A percentile compares a stretch with the other conserved stretches of the same genome.
These are phyloP conservation scores for Grammothele lineata DNA, from an alignment of 768 basidiomycete species.

Conservation along the genomic window DNA sequence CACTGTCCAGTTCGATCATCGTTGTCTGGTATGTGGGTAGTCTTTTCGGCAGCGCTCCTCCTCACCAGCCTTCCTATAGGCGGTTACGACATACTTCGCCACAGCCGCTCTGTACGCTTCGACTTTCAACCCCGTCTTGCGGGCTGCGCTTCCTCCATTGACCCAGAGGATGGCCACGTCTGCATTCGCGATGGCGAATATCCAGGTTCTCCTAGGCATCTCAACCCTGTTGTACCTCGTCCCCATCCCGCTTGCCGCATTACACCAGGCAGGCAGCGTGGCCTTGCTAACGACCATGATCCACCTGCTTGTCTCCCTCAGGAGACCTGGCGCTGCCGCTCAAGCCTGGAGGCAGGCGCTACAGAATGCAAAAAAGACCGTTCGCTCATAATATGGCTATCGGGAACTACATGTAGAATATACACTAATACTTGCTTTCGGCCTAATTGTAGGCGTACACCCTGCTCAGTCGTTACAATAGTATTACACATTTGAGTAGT, in stretches of 20 bases:
- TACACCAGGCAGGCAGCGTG: conserved; percentile 95
- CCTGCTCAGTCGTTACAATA: too few species aligned
- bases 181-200: conserved; percentile 76
- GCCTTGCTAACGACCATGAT: conserved; percentile 79
- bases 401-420: background rate
- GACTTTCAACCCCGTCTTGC: conserved; percentile 47
- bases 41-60: background rate
- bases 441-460: background rate
- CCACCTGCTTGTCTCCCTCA: conserved; percentile 67
- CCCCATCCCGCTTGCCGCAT: conserved; percentile 86
- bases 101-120: conserved; percentile 60
- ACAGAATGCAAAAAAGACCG: conserved; percentile 5
- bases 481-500: too few species aligned
- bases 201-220: conserved; percentile 76
- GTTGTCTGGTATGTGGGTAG: conserved; percentile 73
- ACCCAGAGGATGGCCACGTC: conserved; percentile 48
- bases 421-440: background rate
- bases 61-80: conserved; percentile 41
- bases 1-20: conserved; percentile 96
- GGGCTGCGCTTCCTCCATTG: conserved; percentile 53
- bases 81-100: conserved; percentile 76
- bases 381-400: background rate
- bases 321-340: conserved; percentile 66
- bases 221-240: conserved; percentile 89
- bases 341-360: conserved; percentile 49